These are phyloP conservation scores for Diatrype stigma DNA, from an alignment of 2,329 filamentous ascomycete species.

Conservation along the genomic window DNA sequence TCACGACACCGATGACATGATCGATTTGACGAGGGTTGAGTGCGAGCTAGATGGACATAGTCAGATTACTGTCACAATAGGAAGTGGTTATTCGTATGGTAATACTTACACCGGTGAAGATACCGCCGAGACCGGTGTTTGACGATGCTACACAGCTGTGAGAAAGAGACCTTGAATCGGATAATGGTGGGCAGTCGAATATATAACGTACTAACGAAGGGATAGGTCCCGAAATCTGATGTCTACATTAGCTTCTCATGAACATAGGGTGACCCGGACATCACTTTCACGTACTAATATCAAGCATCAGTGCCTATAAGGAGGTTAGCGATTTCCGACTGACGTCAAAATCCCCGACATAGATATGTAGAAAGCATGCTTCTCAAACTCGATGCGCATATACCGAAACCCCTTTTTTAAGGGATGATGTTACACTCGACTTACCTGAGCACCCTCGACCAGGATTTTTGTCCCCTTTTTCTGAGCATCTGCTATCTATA, in stretches of 20 bases:
- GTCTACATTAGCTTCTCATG: neutral
- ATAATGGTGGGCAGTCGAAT: neutral
- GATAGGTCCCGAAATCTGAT: constrained; percentile 51
- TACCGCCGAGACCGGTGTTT: constrained; percentile 13
- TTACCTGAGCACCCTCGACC: constrained; percentile 44
- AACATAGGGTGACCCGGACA: neutral
- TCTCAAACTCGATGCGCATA: no score
- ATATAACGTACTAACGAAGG: constrained; percentile 26
- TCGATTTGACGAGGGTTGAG: constrained; percentile 3
- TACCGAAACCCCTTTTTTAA: no score
- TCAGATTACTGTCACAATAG: constrained; percentile 31
- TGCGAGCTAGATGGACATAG: constrained; percentile 5
- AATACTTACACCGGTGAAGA: constrained; percentile 21
- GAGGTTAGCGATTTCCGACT: neutral
- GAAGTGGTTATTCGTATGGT: constrained; percentile 47
- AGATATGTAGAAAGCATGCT: neutral
- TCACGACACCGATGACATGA: constrained; percentile 58
- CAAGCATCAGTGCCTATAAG: constrained; percentile 40
- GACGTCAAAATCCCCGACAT: no score
- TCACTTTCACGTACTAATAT: constrained; percentile 32
- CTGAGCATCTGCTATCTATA: constrained; percentile 34
- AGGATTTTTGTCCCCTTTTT: constrained; percentile 49
- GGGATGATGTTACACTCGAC: constrained; percentile 15
- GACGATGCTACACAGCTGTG: constrained; percentile 4
- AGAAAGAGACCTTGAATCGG: neutral